Percentiles rank a stretch among this genome's conserved stretches.
These are phyloP conservation scores for Punica granatum DNA, from an alignment of 345 rosid species.

Conservation along the genomic window DNA sequence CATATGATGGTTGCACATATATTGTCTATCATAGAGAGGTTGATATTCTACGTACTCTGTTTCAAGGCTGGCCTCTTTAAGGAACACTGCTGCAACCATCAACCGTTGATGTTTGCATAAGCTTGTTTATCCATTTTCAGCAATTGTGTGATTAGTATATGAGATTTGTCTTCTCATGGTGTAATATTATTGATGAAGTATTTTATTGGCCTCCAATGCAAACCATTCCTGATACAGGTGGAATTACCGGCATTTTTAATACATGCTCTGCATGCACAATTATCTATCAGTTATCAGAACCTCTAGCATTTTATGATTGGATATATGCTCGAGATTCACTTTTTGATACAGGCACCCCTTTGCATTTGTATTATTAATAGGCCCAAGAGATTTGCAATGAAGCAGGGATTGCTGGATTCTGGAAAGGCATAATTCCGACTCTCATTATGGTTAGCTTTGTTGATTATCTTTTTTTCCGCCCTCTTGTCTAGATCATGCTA, in stretches of 20 bases:
- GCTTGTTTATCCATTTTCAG: background rate
- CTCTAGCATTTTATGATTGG: background rate
- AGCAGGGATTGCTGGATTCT: constrained; percentile 57
- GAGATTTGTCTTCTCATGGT: background rate
- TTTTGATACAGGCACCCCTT: background rate
- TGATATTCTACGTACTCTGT: background rate
- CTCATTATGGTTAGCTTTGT: constrained; percentile 51
- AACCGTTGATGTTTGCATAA: background rate
- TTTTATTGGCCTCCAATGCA: too few species aligned
- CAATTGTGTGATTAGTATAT: background rate
- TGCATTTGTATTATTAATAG: constrained; percentile 15
- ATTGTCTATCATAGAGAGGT: background rate
- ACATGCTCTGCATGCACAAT: too few species aligned
- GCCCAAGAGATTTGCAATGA: constrained; percentile 48
- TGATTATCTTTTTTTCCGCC: constrained; percentile 5
- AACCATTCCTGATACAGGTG: too few species aligned
- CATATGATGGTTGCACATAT: background rate
- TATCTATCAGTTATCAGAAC: background rate
- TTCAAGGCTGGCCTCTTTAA: background rate
- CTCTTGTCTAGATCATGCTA: background rate
- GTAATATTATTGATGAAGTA: too few species aligned
- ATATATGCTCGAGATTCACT: background rate
- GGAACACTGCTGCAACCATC: background rate
- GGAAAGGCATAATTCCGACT: constrained; percentile 72
- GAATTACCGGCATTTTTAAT: too few species aligned